Evolutionary conservation across 768 basidiomycete genomes (phyloP).

Genomic region (Suillus lakei): DNA sequence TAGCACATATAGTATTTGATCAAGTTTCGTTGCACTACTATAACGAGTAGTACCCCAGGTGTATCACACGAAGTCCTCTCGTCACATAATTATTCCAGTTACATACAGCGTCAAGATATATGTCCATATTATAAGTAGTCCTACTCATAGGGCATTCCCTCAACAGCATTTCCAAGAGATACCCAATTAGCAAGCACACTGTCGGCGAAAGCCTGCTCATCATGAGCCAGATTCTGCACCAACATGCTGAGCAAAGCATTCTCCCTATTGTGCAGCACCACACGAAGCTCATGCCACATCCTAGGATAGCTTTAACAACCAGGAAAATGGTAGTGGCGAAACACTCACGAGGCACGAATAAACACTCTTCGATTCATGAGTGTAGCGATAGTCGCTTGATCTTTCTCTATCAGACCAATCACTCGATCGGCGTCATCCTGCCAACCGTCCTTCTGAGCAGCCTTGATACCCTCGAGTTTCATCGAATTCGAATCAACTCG

Average conservation of each 20-base stretch:
- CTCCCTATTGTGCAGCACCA: constrained; percentile 90
- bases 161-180: constrained; percentile 69
- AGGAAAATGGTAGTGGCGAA: not conserved
- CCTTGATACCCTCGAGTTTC: constrained; percentile 77
- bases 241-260: constrained; percentile 78
- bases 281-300: constrained; percentile 95
- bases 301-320: constrained; percentile 42
- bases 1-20: not conserved
- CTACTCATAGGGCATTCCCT: constrained; percentile 87
- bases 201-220: constrained; percentile 73
- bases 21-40: not conserved
- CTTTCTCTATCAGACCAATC: constrained; percentile 75
- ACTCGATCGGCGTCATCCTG: constrained; percentile 83
- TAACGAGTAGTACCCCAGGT: not conserved
- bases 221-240: constrained; percentile 72
- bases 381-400: constrained; percentile 79
- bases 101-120: constrained; percentile 2
- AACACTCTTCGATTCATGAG: constrained; percentile 83
- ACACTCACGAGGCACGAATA: constrained; percentile 78
- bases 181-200: constrained; percentile 74
- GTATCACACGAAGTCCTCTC: not conserved
- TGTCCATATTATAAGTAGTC: constrained; percentile 8
- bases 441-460: constrained; percentile 81
- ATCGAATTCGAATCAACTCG: constrained; percentile 76
- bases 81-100: not conserved